Conservation (phyloP, 192 early-diverging fungal genomes). For the Lunasporangiospora selenospora region DNA sequence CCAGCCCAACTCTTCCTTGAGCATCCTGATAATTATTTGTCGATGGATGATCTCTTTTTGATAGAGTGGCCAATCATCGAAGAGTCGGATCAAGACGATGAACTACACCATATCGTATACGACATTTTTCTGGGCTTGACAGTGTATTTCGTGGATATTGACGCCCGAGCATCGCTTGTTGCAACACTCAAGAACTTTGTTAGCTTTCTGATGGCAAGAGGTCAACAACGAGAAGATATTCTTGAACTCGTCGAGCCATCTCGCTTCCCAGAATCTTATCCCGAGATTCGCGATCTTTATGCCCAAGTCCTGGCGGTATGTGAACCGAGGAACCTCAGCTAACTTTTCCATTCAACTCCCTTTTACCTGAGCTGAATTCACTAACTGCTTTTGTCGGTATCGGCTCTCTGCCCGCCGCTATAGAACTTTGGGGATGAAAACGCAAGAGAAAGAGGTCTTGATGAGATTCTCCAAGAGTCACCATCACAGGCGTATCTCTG, state of each 20-base stretch:
- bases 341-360: background rate
- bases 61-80: constrained; percentile 29
- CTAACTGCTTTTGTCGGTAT: too few relatives aligned
- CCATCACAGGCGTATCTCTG: constrained; percentile 28
- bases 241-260: constrained; percentile 25
- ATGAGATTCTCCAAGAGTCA: constrained; percentile 7
- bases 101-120: constrained; percentile 31
- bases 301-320: constrained; percentile 33
- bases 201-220: constrained; percentile 24
- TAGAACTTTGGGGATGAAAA: constrained; percentile 17
- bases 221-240: constrained; percentile 18
- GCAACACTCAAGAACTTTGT: constrained; percentile 37
- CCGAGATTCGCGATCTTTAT: constrained; percentile 31
- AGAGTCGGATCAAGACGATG: constrained; percentile 22
- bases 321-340: background rate
- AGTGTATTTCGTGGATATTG: constrained; percentile 24
- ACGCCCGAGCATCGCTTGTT: constrained; percentile 14
- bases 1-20: constrained; percentile 23
- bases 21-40: constrained; percentile 23
- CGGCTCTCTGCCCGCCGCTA: background rate
- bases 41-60: constrained; percentile 11
- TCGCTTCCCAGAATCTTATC: constrained; percentile 8
- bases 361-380: background rate
- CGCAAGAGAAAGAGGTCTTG: background rate
- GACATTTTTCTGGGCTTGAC: constrained; percentile 42